Percentiles rank a stretch among this genome's conserved stretches.
Conservation (phyloP, 345 rosid species). For the Aquilaria yunnanensis region DNA sequence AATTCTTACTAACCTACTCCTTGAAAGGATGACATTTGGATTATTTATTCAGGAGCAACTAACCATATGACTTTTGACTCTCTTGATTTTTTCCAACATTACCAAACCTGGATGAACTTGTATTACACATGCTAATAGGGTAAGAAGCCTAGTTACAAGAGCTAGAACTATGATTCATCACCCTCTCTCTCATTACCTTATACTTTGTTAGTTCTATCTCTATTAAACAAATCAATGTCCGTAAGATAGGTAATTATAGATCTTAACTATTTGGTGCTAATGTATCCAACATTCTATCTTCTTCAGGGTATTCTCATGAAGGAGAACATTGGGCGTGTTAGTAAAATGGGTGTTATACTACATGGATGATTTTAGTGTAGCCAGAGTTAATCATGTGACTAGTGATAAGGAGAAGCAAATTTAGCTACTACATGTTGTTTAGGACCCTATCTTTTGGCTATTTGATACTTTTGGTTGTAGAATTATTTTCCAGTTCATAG, state of each 20-base stretch:
- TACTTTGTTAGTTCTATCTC: neutral
- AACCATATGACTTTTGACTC: neutral
- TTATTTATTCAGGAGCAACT: neutral
- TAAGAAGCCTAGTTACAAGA: neutral
- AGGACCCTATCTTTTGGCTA: neutral
- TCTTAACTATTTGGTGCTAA: neutral
- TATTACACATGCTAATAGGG: neutral
- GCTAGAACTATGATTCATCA: neutral
- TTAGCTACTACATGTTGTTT: neutral
- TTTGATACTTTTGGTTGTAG: no score
- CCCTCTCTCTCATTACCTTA: neutral
- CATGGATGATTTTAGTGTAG: neutral
- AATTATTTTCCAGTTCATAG: no score
- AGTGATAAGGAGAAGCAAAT: neutral
- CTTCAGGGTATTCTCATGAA: no score
- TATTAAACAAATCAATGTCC: neutral
- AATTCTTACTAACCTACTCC: neutral
- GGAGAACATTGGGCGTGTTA: no score
- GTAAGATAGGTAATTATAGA: neutral
- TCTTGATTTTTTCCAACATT: neutral
- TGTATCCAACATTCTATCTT: neutral
- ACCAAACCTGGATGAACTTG: neutral
- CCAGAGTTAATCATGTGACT: no score
- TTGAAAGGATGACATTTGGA: neutral
- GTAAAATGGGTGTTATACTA: neutral